Conservation (phyloP, 495 filamentous ascomycete genomes). For the Evansstolkia leycettana region DNA sequence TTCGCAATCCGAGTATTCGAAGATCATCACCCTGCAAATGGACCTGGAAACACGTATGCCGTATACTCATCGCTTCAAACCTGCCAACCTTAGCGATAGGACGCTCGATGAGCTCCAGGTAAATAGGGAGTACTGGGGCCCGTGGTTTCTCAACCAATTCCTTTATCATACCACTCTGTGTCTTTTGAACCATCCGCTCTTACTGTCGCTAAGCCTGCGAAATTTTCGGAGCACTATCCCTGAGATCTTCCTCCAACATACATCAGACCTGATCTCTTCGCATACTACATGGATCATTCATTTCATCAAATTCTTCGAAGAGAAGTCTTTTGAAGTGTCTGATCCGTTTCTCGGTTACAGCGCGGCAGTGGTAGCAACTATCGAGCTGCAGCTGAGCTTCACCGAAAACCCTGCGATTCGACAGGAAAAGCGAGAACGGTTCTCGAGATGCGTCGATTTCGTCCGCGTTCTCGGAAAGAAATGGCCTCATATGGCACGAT, state of each 20-base stretch:
- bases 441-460: constrained; percentile 34
- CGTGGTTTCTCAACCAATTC: constrained; percentile 36
- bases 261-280: constrained; percentile 32
- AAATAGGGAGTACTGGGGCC: constrained; percentile 34
- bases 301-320: constrained; percentile 35
- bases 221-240: constrained; percentile 35
- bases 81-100: constrained; percentile 27
- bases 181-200: constrained; percentile 34
- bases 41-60: constrained; percentile 36
- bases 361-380: constrained; percentile 36
- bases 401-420: constrained; percentile 23
- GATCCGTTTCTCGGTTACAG: constrained; percentile 38
- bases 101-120: constrained; percentile 25
- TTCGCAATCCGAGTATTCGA: constrained; percentile 35
- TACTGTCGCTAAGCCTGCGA: constrained; percentile 31
- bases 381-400: constrained; percentile 37
- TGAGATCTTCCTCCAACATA: constrained; percentile 38
- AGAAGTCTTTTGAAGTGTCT: constrained; percentile 28
- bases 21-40: constrained; percentile 36
- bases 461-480: constrained; percentile 24
- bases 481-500: constrained; percentile 36
- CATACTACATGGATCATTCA: constrained; percentile 38
- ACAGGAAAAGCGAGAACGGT: constrained; percentile 30
- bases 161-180: constrained; percentile 38
- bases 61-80: constrained; percentile 32